Evolutionary conservation across 73 alveolate genomes (phyloP), one percentile per base, ranked within the genome.

Genomic region (Durusdinium trenchii): DNA sequence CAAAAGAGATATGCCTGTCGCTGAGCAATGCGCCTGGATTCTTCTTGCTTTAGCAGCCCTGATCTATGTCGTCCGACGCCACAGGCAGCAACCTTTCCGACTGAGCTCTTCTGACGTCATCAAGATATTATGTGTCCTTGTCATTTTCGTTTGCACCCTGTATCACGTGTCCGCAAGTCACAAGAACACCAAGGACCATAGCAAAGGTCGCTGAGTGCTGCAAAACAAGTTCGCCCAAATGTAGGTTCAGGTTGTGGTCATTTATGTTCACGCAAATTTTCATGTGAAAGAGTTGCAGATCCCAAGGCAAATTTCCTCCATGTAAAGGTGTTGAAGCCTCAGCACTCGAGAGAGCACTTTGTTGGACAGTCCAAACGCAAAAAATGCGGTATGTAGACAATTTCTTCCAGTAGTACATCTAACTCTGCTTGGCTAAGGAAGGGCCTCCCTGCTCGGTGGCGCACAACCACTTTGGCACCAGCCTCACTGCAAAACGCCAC

Each of bases 371-470:
- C 12, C 18, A 4, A 5, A 12, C 26, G 7, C 61, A 42, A 38
- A 18, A 35, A 5, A 45, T 40, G 36, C 23, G 87, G 61, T 60
- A 76, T 69, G 46, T 4, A 16, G 38, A 6, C 4, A 69, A 23
- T 3, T 14, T 69, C 82, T 23, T 48, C 6, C 23, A 1, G 40
- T 73, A 73, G 26, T 38, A 12, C 51, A 18, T 9, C 5, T 7
- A 7, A 48, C 10, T 73, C 1, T 14, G 42, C 81, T 36, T 30
- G 48, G 35, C 16, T 32, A 30, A 89, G 96, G 96, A 42, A 20
- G 96, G 96, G 28, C 96, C 96, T 20, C 96, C 96, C 54, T 89
- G 96, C 64, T 89, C 96, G 26, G 60, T 38, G 20, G 96, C 96
- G 16, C 96, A 89, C 96, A 89, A 89, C 82, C 96, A 89, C 85